Base-by-base conservation (phyloP, 2,329 filamentous ascomycete species). In the Dactylellina sp. region DNA sequence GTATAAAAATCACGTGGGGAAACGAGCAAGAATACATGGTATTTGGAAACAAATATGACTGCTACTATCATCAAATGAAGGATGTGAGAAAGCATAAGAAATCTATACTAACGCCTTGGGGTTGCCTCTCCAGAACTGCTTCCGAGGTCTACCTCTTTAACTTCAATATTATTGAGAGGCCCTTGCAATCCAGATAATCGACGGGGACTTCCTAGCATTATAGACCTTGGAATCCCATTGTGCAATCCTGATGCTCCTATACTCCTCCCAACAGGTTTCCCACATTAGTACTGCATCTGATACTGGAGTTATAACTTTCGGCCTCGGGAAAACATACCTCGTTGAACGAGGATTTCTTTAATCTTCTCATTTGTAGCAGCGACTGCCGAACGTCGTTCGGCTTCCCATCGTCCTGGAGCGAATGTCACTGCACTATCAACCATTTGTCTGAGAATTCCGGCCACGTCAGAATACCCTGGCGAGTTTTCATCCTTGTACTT, bases 401-500 rank as follows among this genome's bases (percentile, higher is more conserved):
- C 56, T 64, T 76, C 55, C 74, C 76, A 65, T 75, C 71, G 24
- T 1, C 60, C 20, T 46, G 35, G 59, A 18, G 84, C 79, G 77
- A 84, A 84, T 55, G 82, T 71, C 76, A 65, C 12, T 7, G 65
- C 66, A 16, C n/a, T 72, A 49, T 75, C 60, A 7, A 71, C 71
- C 59, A 64, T 64, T 35, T 75, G 61, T 9, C 64, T 76, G 32
- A 85, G 80, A 1, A 83, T 83, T 68, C 85, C 84, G 2, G 82
- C 83, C 7, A 86, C 82, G 2, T 83, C 81, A 55, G 84, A 83
- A 78, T 89, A 93, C 0, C 91, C 91, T 0, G 90, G 88, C 0
- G 90, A 85, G 74, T 84, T 86, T 53, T 84, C 83, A 75, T 85
- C 85, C 20, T 87, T 84, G 71, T 91, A 92, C 78, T 91, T 91